Base-by-base conservation (phyloP, 257 asterid species). In the Solanum infundibuliforme region DNA sequence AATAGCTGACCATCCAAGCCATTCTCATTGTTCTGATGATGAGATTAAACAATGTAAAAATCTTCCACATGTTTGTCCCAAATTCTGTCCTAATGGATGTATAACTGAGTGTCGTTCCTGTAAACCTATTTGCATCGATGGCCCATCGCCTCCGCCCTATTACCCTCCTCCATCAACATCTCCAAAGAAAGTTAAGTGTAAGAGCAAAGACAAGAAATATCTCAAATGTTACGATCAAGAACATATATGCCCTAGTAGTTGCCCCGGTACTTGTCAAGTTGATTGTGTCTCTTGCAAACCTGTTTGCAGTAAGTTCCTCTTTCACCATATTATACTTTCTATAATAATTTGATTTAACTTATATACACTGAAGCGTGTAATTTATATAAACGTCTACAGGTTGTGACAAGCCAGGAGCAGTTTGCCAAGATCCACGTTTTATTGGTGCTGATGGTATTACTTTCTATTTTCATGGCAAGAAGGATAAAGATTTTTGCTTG, bases 351-450 rank as follows among this genome's bases (percentile, higher is more conserved):
- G 4, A 72, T 72, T 72, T 72, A 18, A 32, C 43, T 72, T 32
- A 72, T 71, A 71, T 31, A 31, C 11, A 16, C 46, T 73, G 18
- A 35, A 20, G 83, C 1, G 0, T 20, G 65, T 55, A 55, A 55
- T 6, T 55, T 55, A 81, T 27, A 27, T 35, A 25, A 41, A 79
- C 5, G 3, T 88, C 14, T 43, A 14, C 7, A 94, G 95, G 87
- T 11, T 94, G 97, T 81, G 92, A 93, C 52, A 88, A 83, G 89
- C 98, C 97, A 0, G 98, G 96, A 60, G 95, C 97, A 3, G 95
- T 95, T 6, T 95, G 97, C 91, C 94, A 95, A 84, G 98, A 95
- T 85, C 98, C 98, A 4, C 94, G 95, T 32, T 95, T 95, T 89
- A 91, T 95, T 20, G 98, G 98, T 5, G 97, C 93, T 16, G 98